Evolutionary conservation across 129 eudicot species (phyloP), one percentile per base, ranked within the genome.

Genomic region (Centrapalus pauciflorus): DNA sequence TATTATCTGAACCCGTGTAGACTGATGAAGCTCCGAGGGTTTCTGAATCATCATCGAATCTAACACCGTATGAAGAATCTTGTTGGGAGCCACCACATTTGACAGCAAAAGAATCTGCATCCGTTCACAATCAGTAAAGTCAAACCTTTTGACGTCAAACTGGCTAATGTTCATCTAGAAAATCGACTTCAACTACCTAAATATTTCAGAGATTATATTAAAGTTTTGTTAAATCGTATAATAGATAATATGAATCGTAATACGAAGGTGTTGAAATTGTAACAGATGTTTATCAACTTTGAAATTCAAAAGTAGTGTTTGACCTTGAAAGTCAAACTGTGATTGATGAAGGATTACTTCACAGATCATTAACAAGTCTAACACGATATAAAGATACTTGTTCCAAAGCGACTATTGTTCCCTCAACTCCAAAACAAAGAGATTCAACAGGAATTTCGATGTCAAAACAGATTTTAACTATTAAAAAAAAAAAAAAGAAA

Each of bases 51-150:
- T 83, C 82, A 54, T 80, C 80, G 28, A 55, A 86, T 61, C 52
- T 72, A 38, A 76, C 58, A 20, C 84, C 84, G 20, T 69, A 50
- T 67, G 84, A 50, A 60, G 89, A 83, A 25, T 64, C 75, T 69
- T 74, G 80, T 69, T 77, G 61, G 12, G 48, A 20, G 14, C 95
- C 95, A 67, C 95, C 95, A 69, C 95, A 77, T 33, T 86, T 86
- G 69, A 86, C 60, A 34, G 89, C 78, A 69, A 86, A 83, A 35
- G 89, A 83, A 72, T 43, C 89, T 86, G 29, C 79, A 83, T 5
- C 34, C 26, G 30, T 14, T n/a, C 11, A 45, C 21, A 16, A n/a
- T n/a, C n/a, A 49, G 24, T 12, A 52, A 67, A 69, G 45, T 40
- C 74, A 68, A 67, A 67, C 2, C 2, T 7, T 24, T 20, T 12